Conservation (phyloP, 2,329 filamentous ascomycete species). For the Trichoderma arundinaceum region DNA sequence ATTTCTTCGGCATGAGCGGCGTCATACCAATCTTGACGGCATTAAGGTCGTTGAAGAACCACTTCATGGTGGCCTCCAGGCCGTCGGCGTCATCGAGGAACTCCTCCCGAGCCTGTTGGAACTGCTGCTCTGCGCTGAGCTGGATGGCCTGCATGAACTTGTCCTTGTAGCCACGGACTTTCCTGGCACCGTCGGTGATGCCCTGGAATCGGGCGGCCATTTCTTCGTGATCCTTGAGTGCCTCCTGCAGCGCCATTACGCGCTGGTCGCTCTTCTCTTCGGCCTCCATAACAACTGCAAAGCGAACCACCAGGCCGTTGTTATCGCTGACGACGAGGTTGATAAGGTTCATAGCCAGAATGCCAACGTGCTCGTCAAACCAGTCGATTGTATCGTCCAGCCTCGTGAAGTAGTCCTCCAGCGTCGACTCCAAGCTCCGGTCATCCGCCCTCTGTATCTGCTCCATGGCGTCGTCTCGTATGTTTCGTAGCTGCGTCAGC, state of each 20-base stretch:
- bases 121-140: constrained; percentile 73
- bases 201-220: constrained; percentile 92
- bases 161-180: constrained; percentile 93
- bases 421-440: constrained; percentile 74
- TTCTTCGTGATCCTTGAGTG: constrained; percentile 93
- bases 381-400: constrained; percentile 87
- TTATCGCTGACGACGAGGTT: constrained; percentile 85
- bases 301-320: constrained; percentile 83
- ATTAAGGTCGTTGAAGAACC: constrained; percentile 98
- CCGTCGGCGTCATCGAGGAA: constrained; percentile 84
- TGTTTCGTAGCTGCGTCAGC: constrained; percentile 88
- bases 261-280: constrained; percentile 97
- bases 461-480: constrained; percentile 94
- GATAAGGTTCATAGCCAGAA: constrained; percentile 88
- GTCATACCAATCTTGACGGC: constrained; percentile 93
- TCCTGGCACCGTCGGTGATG: constrained; percentile 91
- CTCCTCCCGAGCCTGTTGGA: constrained; percentile 71
- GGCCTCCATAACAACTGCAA: constrained; percentile 90
- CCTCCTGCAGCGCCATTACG: constrained; percentile 88
- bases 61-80: constrained; percentile 86
- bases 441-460: constrained; percentile 85
- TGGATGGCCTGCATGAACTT: constrained; percentile 87
- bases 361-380: constrained; percentile 94
- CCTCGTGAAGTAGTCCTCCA: constrained; percentile 87
- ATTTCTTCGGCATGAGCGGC: constrained; percentile 90